Evolutionary conservation across 2,329 filamentous ascomycete genomes (phyloP).

Genomic region (Claviceps citrina): DNA sequence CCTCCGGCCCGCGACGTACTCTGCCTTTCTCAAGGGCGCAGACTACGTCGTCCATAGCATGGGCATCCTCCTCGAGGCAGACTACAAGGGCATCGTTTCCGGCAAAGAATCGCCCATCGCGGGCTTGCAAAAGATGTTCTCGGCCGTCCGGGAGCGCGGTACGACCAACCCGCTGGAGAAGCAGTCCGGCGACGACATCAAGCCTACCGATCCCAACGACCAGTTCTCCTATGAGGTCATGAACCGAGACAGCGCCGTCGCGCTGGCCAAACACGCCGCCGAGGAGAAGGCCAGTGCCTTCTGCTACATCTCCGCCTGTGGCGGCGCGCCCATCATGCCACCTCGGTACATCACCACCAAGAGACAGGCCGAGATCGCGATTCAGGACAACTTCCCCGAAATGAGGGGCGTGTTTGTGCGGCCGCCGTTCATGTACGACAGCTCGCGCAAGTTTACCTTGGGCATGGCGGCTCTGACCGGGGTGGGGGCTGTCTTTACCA

Average conservation of each 20-base stretch:
- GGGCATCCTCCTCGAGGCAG: slow-evolving; percentile 90
- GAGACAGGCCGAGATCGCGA: slow-evolving; percentile 69
- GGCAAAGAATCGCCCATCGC: slow-evolving; percentile 70
- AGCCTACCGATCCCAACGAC: slow-evolving; percentile 49
- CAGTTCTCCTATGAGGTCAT: slow-evolving; percentile 93
- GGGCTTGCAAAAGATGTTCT: slow-evolving; percentile 67
- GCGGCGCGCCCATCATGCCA: slow-evolving; percentile 71
- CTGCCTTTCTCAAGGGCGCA: slow-evolving; percentile 56
- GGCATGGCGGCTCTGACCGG: slow-evolving; percentile 68
- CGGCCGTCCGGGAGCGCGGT: slow-evolving; percentile 44
- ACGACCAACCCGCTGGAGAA: slow-evolving; percentile 57
- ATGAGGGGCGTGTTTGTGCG: slow-evolving; percentile 73
- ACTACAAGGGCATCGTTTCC: slow-evolving; percentile 86
- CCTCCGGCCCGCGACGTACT: slow-evolving; percentile 67
- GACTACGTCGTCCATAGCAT: slow-evolving; percentile 85
- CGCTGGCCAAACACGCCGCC: slow-evolving; percentile 63
- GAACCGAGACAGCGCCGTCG: slow-evolving; percentile 82
- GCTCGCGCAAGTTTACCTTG: slow-evolving; percentile 64
- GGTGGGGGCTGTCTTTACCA: slow-evolving; percentile 62
- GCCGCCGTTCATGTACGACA: slow-evolving; percentile 80
- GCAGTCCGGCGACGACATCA: slow-evolving; percentile 42
- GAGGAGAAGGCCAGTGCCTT: slow-evolving; percentile 52
- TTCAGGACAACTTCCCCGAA: slow-evolving; percentile 54
- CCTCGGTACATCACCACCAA: slow-evolving; percentile 81
- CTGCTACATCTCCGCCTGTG: slow-evolving; percentile 78